Evolutionary conservation across 225 moss, liverwort and hornwort genomes (phyloP), one percentile per base, ranked within the genome.

Genomic region (Asterella californica): DNA sequence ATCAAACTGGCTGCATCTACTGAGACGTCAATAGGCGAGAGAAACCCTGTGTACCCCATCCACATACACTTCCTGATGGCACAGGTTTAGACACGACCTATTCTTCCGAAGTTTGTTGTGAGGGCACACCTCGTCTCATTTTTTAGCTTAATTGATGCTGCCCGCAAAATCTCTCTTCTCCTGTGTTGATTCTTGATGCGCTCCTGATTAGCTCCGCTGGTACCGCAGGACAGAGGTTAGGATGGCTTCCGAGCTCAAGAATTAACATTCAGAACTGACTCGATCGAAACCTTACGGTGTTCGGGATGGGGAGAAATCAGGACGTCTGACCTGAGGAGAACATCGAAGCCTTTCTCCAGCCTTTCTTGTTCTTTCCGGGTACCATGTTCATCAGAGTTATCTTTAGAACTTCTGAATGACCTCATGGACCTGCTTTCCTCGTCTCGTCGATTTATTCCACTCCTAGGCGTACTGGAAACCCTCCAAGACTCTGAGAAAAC

Each of bases 141-240:
- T 29, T 78, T 83, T 1, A 84, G 82, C 71, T 86, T 89, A 63
- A 73, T 74, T 38, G 86, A 86, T 38, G 84, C 88, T 42, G 82
- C 82, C 45, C 84, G 66, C 61, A 84, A 75, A 80, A 84, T 78
- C 42, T 86, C 84, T 79, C 83, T 74, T 63, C 86, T 74, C 50
- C 84, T 84, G 9, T 83, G 79, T 77, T 85, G 86, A 76, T 86
- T 80, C 74, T 77, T 86, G 70, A 82, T 70, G 17, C 72, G 81
- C 21, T 86, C 82, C 76, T 84, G 72, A 79, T 82, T 86, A 52
- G 86, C 64, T 81, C 84, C 86, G 64, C 88, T 89, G 76, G 24
- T 37, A 37, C 15, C 48, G 53, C n/a, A 32, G 19, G 30, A 80
- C 55, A 72, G 25, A 71, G 4, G 65, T 65, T 42, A 76, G 60